phyloP scores from a whole-genome alignment of 352 stramenopile genomes.

The Hyaloperonospora brassicae region DNA sequence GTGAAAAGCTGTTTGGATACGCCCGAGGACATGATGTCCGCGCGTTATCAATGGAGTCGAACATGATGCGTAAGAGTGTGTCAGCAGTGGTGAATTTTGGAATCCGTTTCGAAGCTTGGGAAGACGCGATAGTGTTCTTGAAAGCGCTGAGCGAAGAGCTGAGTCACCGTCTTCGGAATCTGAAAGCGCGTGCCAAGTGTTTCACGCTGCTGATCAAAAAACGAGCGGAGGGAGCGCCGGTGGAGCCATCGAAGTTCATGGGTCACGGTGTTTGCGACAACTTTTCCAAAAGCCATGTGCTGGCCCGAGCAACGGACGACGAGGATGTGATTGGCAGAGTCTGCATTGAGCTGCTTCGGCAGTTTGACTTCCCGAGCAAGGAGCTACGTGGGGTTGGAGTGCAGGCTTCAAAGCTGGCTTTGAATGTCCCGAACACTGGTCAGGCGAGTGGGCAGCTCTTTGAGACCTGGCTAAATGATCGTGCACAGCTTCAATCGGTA shows the following conservation, averaged over 20 bases:
- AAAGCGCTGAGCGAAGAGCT: constrained; percentile 72
- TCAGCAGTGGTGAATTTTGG: constrained; percentile 90
- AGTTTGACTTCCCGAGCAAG: constrained; percentile 47
- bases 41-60: constrained; percentile 56
- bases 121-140: constrained; percentile 77
- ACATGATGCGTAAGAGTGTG: constrained; percentile 80
- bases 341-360: constrained; percentile 51
- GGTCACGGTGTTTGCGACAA: constrained; percentile 82
- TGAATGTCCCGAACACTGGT: constrained; percentile 10
- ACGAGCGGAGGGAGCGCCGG: constrained; percentile 44
- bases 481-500: constrained; percentile 2
- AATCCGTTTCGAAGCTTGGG: constrained; percentile 79
- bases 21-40: constrained; percentile 70
- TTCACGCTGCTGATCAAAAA: constrained; percentile 85
- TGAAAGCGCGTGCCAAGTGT: constrained; percentile 50
- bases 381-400: constrained; percentile 71
- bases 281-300: constrained; percentile 64
- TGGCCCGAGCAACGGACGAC: constrained; percentile 53
- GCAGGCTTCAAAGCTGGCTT: constrained; percentile 65
- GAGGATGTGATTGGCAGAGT: constrained; percentile 38
- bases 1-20: constrained; percentile 69
- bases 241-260: constrained; percentile 84
- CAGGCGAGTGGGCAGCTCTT: constrained; percentile 38
- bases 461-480: constrained; percentile 44
- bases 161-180: constrained; percentile 41